Evolutionary conservation across 139 green algal genomes (phyloP).

Genomic region (Dunaliella sp.): DNA sequence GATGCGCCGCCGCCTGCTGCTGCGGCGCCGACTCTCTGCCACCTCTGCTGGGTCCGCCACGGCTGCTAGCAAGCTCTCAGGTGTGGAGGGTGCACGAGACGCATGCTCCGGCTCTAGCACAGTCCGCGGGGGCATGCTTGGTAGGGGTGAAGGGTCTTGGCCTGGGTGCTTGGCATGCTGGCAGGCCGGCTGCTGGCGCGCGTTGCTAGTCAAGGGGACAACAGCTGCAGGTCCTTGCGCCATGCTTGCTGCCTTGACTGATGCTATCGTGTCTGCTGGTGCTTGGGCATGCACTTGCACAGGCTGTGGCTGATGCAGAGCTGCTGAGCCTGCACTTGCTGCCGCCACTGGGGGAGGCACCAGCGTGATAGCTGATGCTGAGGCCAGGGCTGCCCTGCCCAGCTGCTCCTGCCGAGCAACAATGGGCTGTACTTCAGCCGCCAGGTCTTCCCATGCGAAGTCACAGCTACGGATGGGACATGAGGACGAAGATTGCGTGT

Average conservation of each 20-base stretch:
- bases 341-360: not conserved
- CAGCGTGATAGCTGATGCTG: not conserved
- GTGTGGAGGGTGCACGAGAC: not conserved
- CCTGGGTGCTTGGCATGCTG: too few species aligned
- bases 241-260: too few species aligned
- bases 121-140: not conserved
- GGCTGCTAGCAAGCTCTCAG: too few species aligned
- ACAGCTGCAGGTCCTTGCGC: too few species aligned
- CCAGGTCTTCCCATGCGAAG: not conserved
- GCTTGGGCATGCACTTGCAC: too few species aligned
- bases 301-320: too few species aligned
- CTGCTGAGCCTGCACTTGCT: not conserved
- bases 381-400: slow-evolving; percentile 3
- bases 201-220: too few species aligned
- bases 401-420: not conserved
- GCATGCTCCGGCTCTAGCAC: not conserved
- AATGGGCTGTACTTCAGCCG: not conserved
- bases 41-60: too few species aligned
- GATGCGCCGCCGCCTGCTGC: not conserved
- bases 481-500: not conserved
- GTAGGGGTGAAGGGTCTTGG: too few species aligned
- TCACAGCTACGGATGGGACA: not conserved
- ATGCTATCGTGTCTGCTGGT: too few species aligned
- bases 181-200: not conserved
- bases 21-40: not conserved